Base-by-base conservation (phyloP, 441 rosid genomes). In the Syzygium syzygioides region DNA sequence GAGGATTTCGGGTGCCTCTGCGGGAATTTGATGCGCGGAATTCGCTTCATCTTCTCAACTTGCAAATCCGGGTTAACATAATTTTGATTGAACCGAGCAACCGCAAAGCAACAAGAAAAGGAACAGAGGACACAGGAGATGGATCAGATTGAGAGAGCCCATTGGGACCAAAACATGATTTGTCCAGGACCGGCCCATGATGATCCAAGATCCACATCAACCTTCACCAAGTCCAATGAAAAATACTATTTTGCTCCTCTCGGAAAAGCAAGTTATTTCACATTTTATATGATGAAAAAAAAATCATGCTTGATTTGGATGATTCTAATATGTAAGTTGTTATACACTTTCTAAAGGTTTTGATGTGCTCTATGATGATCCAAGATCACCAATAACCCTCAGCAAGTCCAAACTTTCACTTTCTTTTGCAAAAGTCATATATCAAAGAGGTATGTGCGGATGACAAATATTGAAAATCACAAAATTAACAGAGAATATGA, bases 11-110 rank as follows among this genome's bases (percentile, higher is more conserved):
- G 88, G 88, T 93, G 95, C 87, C 96, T 90, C 88, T 93, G 92
- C 55, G 98, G 97, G 89, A 95, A 96, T 90, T 94, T 95, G 90
- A 96, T 96, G 26, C 95, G 94, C 25, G 96, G 95, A 90, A 95
- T 92, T 94, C 96, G 93, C 95, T 91, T 96, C 94, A 94, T 87
- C 64, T 64, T 62, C 41, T n/a, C 79, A 7, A 76, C 83, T 76
- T 1, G 83, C 83, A 23, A 41, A 76, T 76, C n/a, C 14, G 12
- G 18, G 83, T 11, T n/a, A 12, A 41, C 83, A 41, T 23, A 41
- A 23, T 76, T 41, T 41, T 14, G 52, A 23, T 13, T 76, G 52
- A 37, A 41, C 30, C 48, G 50, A 85, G n/a, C 53, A 32, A 85
- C 87, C 68, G 83, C 83, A 41, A 13, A 76, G 53, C n/a, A 60